A percentile compares a stretch with the other conserved stretches of the same genome.
phyloP scores from a whole-genome alignment of 371 early-diverging fungal genomes.

The Lichtheimia ornata region DNA sequence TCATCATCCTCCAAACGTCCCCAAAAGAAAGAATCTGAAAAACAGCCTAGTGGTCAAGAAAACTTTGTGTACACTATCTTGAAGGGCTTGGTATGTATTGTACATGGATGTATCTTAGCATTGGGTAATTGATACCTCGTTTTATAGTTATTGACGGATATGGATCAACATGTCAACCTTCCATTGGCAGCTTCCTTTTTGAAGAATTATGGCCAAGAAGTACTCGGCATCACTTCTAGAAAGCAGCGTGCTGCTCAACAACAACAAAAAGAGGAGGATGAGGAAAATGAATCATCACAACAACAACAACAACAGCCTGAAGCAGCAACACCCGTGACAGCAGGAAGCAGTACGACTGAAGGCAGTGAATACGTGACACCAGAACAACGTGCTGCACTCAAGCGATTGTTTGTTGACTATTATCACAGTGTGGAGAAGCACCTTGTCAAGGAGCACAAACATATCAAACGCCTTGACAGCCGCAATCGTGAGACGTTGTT shows the following conservation, averaged over 20 bases:
- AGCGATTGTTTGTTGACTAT: slow-evolving; percentile 66
- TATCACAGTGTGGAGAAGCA: slow-evolving; percentile 65
- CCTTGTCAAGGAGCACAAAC: slow-evolving; percentile 74
- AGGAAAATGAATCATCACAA: slow-evolving; percentile 1
- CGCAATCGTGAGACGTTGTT: slow-evolving; percentile 81
- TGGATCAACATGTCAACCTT: slow-evolving; percentile 68
- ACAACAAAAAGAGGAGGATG: slow-evolving; percentile 38
- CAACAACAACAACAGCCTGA: not conserved
- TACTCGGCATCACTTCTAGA: slow-evolving; percentile 55
- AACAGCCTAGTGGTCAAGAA: slow-evolving; percentile 14
- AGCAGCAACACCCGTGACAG: slow-evolving; percentile 6
- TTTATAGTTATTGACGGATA: slow-evolving; percentile 46
- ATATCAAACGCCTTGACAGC: slow-evolving; percentile 73
- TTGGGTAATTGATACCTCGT: not conserved
- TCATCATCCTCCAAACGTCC: slow-evolving; percentile 14
- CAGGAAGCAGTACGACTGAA: slow-evolving; percentile 13
- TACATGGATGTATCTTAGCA: not conserved
- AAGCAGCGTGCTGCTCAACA: slow-evolving; percentile 52
- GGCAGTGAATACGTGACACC: slow-evolving; percentile 39
- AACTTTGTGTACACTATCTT: slow-evolving; percentile 41
- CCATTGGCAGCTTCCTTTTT: slow-evolving; percentile 76
- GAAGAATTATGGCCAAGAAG: slow-evolving; percentile 65
- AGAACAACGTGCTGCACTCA: slow-evolving; percentile 57
- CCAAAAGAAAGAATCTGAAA: slow-evolving; percentile 22
- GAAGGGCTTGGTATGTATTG: slow-evolving; percentile 35